Evolutionary conservation across 345 rosid genomes (phyloP), one percentile per base, ranked within the genome.

Genomic region (Dipteronia sinensis): DNA sequence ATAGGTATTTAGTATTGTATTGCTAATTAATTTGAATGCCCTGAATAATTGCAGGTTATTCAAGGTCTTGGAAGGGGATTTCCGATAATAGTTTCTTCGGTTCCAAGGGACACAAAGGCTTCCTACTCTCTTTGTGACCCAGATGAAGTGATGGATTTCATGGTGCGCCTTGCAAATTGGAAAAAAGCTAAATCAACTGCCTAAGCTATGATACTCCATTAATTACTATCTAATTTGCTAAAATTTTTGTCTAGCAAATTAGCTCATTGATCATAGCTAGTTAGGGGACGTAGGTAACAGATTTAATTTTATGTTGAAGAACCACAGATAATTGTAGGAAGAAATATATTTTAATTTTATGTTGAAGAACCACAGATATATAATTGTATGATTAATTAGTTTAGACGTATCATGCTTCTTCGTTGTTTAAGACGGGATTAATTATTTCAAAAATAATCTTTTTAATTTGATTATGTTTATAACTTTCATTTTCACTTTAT

Each of bases 91-190:
- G 92, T 89, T 3, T 75, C 87, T 2, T 75, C 87, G 1, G 29
- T 38, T 15, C 83, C 90, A 0, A 89, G 80, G 78, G 85, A 79
- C 2, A 87, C 92, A 0, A 80, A 62, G 16, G 92, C 92, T 44
- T 44, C 65, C 2, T 82, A 81, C 78, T 89, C 92, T 22, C 81
- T 89, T 16, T 13, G 34, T 42, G 86, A 87, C 31, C 86, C 90
- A 7, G 73, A 76, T 0, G 87, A 89, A 66, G 90, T 85, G 6
- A 5, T 80, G 79, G 10, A 51, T 10, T 86, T 85, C 67, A 69
- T 87, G 76, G 55, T 44, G 31, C 75, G 58, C 3, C 86, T 89
- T 10, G 83, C 87, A 11, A 66, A 81, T 59, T 85, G 88, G 92
- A 74, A 85, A 49, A 85, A 81, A 40, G 77, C 82, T 3, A 59